A percentile compares a stretch with the other conserved stretches of the same genome.
Evolutionary conservation across 2,329 filamentous ascomycete species (phyloP).

Genomic region (Chaetomium sp.): DNA sequence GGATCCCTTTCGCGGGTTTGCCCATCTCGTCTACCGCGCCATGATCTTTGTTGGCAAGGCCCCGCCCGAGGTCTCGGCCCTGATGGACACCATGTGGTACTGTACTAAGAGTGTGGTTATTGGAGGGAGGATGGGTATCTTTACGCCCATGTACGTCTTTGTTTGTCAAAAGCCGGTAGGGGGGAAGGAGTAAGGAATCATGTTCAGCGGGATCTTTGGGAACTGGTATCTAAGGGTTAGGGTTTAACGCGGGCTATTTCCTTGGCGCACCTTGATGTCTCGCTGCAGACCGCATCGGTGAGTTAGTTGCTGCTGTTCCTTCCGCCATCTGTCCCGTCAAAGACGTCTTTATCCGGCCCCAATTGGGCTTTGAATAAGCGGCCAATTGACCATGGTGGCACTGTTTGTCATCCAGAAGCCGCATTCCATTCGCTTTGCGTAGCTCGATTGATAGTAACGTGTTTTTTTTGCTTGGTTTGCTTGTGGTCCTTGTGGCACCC

Average conservation of each 20-base stretch:
- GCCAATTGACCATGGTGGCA: constrained; percentile 30
- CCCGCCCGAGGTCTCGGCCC: constrained; percentile 19
- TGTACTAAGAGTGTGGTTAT: constrained; percentile 24
- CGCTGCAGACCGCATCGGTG: neutral
- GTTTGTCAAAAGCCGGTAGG: constrained; percentile 24
- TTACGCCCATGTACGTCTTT: constrained; percentile 31
- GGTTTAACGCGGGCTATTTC: neutral
- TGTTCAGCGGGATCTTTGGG: too few relatives aligned
- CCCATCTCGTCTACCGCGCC: constrained; percentile 15
- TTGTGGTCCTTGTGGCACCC: constrained; percentile 16
- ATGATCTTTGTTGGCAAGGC: constrained; percentile 20
- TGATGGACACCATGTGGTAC: constrained; percentile 32
- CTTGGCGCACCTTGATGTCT: constrained; percentile 23
- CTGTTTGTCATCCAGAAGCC: constrained; percentile 25
- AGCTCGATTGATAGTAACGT: constrained; percentile 19
- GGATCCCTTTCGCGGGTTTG: constrained; percentile 20
- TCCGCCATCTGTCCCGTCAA: constrained; percentile 5
- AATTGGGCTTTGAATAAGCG: constrained; percentile 32
- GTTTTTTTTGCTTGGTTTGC: constrained; percentile 10
- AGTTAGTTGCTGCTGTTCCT: neutral
- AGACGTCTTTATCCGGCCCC: constrained; percentile 24
- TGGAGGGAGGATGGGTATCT: constrained; percentile 27
- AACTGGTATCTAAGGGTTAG: too few relatives aligned
- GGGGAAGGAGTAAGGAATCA: neutral
- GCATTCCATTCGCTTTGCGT: constrained; percentile 21